Conservation (phyloP, 331 rosid genomes). For the Phaseolus coccineus region DNA sequence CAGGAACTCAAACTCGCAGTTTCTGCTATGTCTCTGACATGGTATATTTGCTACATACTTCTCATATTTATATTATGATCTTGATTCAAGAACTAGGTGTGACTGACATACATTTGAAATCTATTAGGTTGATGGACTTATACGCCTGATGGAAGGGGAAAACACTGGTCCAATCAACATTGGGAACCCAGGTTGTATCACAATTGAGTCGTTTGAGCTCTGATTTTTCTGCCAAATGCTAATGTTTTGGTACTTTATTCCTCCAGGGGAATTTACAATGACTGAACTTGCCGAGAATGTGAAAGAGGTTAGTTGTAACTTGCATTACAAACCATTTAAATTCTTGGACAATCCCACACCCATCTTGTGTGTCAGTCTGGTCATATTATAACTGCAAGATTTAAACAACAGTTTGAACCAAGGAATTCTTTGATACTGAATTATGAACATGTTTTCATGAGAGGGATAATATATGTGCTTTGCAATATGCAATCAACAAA, state of each 20-base stretch:
- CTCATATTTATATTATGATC: background rate
- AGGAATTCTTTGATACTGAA: background rate
- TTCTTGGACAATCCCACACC: constrained; percentile 1
- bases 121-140: constrained; percentile 84
- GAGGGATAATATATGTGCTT: background rate
- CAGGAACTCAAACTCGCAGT: constrained; percentile 97
- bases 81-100: constrained; percentile 9
- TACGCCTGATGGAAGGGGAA: constrained; percentile 89
- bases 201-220: background rate
- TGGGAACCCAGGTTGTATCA: constrained; percentile 82
- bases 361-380: background rate
- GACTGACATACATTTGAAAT: constrained; percentile 32
- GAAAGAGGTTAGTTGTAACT: constrained; percentile 72
- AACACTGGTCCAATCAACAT: constrained; percentile 92
- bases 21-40: constrained; percentile 93
- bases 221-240: constrained; percentile 5
- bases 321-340: constrained; percentile 10
- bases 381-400: constrained; percentile 1
- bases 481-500: background rate
- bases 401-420: background rate
- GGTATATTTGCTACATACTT: constrained; percentile 53
- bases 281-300: constrained; percentile 84
- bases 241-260: constrained; percentile 31
- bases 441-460: background rate
- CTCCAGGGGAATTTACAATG: constrained; percentile 84